phyloP scores from a whole-genome alignment of 768 basidiomycete genomes.

The Leccinum incarnatum region DNA sequence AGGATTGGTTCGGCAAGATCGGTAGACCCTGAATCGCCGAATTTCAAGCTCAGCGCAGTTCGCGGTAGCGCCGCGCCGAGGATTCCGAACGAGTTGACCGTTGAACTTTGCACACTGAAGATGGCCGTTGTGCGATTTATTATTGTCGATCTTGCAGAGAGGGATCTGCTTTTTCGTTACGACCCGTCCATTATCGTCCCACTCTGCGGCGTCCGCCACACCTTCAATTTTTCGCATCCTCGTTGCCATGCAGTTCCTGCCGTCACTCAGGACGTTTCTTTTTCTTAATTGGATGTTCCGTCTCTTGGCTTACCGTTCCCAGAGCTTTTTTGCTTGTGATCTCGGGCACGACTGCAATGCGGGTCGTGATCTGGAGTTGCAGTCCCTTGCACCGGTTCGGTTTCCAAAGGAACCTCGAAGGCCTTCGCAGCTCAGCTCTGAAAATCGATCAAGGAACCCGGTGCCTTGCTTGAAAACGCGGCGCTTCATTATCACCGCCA shows the following conservation, averaged over 20 bases:
- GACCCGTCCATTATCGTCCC: conserved; percentile 10
- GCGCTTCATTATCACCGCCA: conserved; percentile 13
- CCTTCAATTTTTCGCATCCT: conserved; percentile 9
- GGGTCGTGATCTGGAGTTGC: conserved; percentile 28
- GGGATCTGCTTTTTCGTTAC: conserved; percentile 14
- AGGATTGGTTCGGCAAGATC: neutral
- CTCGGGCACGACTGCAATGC: conserved; percentile 10
- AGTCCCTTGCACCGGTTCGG: conserved; percentile 12
- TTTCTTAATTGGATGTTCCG: conserved; percentile 23
- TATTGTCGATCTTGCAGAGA: conserved; percentile 5
- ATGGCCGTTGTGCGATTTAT: neutral
- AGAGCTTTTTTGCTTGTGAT: conserved; percentile 20
- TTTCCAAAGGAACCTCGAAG: conserved; percentile 25
- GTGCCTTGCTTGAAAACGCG: conserved; percentile 24
- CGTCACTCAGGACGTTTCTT: conserved; percentile 20
- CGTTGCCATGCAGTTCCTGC: conserved; percentile 23
- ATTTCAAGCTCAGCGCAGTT: conserved; percentile 19
- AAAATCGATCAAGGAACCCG: conserved; percentile 29
- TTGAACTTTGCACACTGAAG: neutral
- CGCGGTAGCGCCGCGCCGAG: conserved; percentile 15
- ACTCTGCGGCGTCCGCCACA: conserved; percentile 27
- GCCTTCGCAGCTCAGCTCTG: conserved; percentile 12
- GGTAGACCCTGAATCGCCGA: conserved; percentile 6
- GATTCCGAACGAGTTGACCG: conserved; percentile 19
- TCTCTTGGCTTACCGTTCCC: conserved; percentile 7